phyloP scores from a whole-genome alignment of 148 eudicot genomes.

The Pharnaceum exiguum region DNA sequence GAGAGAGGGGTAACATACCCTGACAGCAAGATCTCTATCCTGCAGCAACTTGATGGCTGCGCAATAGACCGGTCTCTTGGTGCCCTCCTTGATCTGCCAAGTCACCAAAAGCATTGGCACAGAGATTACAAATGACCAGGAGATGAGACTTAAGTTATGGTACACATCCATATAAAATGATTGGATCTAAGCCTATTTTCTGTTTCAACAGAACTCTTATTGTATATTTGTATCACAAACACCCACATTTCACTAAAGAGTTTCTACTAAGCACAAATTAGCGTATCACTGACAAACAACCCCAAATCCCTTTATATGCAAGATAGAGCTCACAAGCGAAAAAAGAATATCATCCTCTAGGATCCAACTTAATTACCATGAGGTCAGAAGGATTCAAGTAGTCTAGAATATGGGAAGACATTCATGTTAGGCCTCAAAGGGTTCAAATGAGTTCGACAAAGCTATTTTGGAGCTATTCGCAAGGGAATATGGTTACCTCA shows the following conservation, averaged over 20 bases:
- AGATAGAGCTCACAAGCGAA: no score
- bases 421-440: no score
- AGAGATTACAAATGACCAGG: background rate
- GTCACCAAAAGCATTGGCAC: conserved; percentile 6
- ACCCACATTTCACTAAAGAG: no score
- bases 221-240: no score
- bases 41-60: conserved; percentile 86
- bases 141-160: background rate
- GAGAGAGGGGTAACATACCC: conserved; percentile 39
- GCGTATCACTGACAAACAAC: no score
- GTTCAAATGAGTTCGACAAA: background rate
- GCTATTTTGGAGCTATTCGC: background rate
- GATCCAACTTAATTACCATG: no score
- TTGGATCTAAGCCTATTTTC: background rate
- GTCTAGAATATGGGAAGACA: no score
- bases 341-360: no score
- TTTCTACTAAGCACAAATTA: no score
- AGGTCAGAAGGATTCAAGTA: no score
- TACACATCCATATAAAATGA: no score
- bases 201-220: background rate
- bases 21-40: conserved; percentile 87
- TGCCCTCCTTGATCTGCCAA: conserved; percentile 80
- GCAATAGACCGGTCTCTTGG: conserved; percentile 84
- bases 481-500: conserved; percentile 51
- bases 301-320: no score